These are phyloP conservation scores for Bonnemaisonia californica DNA, from an alignment of 31 red algal species.

Conservation along the genomic window DNA sequence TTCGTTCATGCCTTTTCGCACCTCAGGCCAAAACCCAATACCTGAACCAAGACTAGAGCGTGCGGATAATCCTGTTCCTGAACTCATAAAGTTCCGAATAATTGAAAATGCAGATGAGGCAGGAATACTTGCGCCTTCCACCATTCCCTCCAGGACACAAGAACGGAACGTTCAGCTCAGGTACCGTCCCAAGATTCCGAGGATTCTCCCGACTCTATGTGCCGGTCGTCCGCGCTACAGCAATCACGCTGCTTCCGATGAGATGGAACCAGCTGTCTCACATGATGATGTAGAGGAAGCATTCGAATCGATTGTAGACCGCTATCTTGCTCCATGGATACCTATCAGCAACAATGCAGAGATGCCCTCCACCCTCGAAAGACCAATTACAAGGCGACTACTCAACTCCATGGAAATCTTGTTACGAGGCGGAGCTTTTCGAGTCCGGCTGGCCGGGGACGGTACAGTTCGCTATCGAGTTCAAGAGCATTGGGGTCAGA, in stretches of 20 bases:
- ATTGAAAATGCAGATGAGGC: too few relatives aligned
- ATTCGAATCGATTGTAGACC: slow-evolving; percentile 37
- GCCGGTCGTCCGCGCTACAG: slow-evolving; percentile 29
- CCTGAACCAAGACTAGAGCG: too few relatives aligned
- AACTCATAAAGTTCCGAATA: too few relatives aligned
- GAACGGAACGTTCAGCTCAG: not conserved
- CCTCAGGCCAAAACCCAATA: too few relatives aligned
- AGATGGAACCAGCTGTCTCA: not conserved
- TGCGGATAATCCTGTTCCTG: too few relatives aligned
- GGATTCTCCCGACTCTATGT: slow-evolving; percentile 22
- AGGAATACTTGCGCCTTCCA: too few relatives aligned
- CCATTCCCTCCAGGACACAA: not conserved
- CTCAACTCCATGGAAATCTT: slow-evolving; percentile 66
- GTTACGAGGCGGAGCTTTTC: slow-evolving; percentile 63
- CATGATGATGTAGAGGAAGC: slow-evolving; percentile 22
- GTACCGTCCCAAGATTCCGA: slow-evolving; percentile 26
- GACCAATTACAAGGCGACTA: slow-evolving; percentile 46
- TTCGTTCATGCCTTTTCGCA: too few relatives aligned
- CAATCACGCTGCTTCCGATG: slow-evolving; percentile 6
- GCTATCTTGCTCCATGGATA: slow-evolving; percentile 51
- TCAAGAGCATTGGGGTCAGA: slow-evolving; percentile 82
- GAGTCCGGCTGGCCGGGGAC: slow-evolving; percentile 54
- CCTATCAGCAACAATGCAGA: slow-evolving; percentile 9
- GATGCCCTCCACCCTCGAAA: slow-evolving; percentile 3
- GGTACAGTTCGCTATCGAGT: slow-evolving; percentile 73